These are phyloP conservation scores for Silybum marianum DNA, from an alignment of 129 eudicot species.

Conservation along the genomic window DNA sequence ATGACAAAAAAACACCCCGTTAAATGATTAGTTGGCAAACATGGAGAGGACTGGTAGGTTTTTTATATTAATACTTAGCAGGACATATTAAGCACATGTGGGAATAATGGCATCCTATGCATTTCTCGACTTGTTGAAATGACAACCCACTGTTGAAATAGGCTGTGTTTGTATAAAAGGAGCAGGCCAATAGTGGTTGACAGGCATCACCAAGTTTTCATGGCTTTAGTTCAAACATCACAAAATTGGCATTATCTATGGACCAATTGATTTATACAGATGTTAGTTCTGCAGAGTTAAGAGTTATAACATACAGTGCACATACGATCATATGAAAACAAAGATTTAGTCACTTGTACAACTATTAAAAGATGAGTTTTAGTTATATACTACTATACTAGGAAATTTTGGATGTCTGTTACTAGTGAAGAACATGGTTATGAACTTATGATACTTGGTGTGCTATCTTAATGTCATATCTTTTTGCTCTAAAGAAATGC, in stretches of 20 bases:
- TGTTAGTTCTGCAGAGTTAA: not conserved
- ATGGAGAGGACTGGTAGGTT: constrained; percentile 20
- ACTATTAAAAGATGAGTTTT: not conserved
- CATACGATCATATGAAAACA: not conserved
- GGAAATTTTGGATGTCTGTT: not conserved
- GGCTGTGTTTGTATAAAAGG: not conserved
- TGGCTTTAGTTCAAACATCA: constrained; percentile 12
- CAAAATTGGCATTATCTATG: not conserved
- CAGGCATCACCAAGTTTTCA: not conserved
- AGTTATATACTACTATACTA: not conserved
- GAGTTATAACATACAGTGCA: not conserved
- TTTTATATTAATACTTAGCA: not conserved
- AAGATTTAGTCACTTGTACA: not conserved
- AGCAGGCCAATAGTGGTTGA: not conserved
- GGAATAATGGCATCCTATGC: not conserved
- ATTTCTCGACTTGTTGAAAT: not conserved
- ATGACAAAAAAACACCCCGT: not conserved
- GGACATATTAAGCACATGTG: not conserved
- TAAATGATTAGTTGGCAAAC: constrained; percentile 18
- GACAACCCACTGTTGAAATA: not conserved
- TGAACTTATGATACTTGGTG: constrained; percentile 6
- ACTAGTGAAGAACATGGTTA: constrained; percentile 16
- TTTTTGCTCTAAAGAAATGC: not conserved
- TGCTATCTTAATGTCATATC: not conserved
- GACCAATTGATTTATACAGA: not conserved